Conservation (phyloP, 78 protist species). For the Bodo saltans region DNA sequence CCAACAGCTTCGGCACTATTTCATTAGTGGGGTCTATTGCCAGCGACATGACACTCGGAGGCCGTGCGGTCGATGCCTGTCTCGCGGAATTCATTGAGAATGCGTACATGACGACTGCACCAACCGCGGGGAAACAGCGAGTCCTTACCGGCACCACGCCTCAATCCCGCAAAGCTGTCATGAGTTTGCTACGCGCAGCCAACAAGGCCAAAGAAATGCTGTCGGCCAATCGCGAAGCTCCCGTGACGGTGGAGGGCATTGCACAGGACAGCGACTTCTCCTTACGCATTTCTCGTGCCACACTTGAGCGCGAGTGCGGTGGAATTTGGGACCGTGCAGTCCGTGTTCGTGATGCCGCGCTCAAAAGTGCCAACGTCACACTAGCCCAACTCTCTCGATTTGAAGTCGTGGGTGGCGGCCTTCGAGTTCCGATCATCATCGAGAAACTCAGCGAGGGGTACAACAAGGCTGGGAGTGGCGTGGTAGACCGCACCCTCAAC, state of each 20-base stretch:
- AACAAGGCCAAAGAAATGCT: conserved; percentile 36
- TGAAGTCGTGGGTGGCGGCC: conserved; percentile 34
- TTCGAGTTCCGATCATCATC: conserved; percentile 18
- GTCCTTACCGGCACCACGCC: background rate
- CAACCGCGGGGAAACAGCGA: background rate
- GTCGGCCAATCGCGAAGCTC: conserved; percentile 33
- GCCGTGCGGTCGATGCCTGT: conserved; percentile 20
- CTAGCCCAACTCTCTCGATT: background rate
- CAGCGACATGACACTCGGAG: conserved; percentile 29
- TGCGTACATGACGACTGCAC: background rate
- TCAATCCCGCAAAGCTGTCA: conserved; percentile 20
- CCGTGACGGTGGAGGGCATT: conserved; percentile 21
- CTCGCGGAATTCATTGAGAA: conserved; percentile 26
- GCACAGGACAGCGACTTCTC: conserved; percentile 17
- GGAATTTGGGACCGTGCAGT: background rate
- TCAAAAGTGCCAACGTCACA: background rate
- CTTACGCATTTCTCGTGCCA: background rate
- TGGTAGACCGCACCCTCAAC: conserved; percentile 23
- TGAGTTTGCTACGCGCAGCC: conserved; percentile 5
- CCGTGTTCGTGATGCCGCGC: background rate
- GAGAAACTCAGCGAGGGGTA: background rate
- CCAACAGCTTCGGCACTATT: background rate
- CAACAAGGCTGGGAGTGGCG: no score
- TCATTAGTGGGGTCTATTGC: background rate
- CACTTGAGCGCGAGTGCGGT: conserved; percentile 24